Base-by-base conservation (phyloP, 2,329 filamentous ascomycete species). In the Colletotrichum acutatum region DNA sequence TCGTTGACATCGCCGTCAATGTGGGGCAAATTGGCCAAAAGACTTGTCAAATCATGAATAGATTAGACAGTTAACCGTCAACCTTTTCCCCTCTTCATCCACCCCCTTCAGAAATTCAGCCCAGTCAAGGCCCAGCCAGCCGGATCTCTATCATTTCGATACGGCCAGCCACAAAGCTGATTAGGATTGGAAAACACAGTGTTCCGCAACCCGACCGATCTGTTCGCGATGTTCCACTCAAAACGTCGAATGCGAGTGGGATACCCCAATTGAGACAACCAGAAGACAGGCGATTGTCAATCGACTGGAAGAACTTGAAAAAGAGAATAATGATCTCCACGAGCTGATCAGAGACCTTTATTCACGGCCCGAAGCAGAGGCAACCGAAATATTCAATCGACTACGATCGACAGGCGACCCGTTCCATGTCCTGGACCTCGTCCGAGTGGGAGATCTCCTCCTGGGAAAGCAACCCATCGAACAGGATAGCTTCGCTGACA, bases 181-280 rank as follows among this genome's bases (percentile, higher is more conserved):
- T 49, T 12, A 6, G 4, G 32, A 4, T 42, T 14, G 14, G 14
- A 3, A 0, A 16, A 11, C n/a, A 12, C 16, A 74, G 68, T 74
- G 69, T 56, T 72, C 64, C 54, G 72, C 69, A 16, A 66, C 58
- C 19, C 64, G 69, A 5, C 72, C 72, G 5, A 65, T 58, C 32
- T 74, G 72, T 37, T 37, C 22, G 9, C 72, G 72, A 8, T 74
- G 72, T 30, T 53, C 59, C 5, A 32, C 14, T 22, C 64, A 72
- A 32, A 49, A 28, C 16, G 19, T 65, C 5, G 46, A 66, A 4
- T 74, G 72, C 64, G 54, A 64, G 28, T 74, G 60, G 63, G 72
- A 74, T 56, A 62, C 61, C 32, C 32, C 11, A 11, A 32, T 32
- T 12, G 69, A 72, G 19, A 74, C 58, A 30, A 72, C 72, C 6